Percentiles rank a stretch among this genome's conserved stretches.
phyloP scores from a whole-genome alignment of 1,139 yeast species.

The Blastobotrys illinoisensis region DNA sequence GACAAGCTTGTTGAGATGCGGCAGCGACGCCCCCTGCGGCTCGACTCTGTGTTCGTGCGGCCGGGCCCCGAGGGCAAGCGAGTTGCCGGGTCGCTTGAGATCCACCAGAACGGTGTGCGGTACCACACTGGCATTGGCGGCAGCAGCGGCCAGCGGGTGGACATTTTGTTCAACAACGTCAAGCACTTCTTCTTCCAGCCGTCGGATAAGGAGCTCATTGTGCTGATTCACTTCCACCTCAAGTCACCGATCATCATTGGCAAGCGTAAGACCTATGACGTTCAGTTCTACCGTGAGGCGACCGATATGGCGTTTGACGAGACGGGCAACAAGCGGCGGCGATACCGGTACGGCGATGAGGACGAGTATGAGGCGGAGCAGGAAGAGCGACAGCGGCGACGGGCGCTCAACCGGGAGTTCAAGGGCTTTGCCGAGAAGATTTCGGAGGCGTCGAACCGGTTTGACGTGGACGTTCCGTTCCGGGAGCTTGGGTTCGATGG shows the following conservation, averaged over 20 bases:
- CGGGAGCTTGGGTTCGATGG: constrained; percentile 96
- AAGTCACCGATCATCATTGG: constrained; percentile 94
- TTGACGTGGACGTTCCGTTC: constrained; percentile 91
- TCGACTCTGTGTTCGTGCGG: constrained; percentile 85
- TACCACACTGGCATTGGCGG: constrained; percentile 60
- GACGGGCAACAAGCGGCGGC: constrained; percentile 88
- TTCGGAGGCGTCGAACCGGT: constrained; percentile 77
- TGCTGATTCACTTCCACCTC: constrained; percentile 85
- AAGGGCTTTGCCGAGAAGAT: constrained; percentile 83
- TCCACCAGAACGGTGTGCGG: constrained; percentile 94
- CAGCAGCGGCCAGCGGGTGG: constrained; percentile 72
- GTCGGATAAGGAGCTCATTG: constrained; percentile 90
- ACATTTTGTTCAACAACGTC: constrained; percentile 81
- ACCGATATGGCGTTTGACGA: constrained; percentile 96
- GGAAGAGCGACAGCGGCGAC: constrained; percentile 91
- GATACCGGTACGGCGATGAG: constrained; percentile 94
- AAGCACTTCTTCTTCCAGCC: constrained; percentile 95
- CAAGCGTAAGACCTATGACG: constrained; percentile 90
- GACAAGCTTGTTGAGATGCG: constrained; percentile 79
- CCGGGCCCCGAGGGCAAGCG: constrained; percentile 97
- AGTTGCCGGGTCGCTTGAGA: constrained; percentile 83
- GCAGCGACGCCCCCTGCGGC: constrained; percentile 73
- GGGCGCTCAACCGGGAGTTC: constrained; percentile 87
- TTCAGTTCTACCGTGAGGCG: constrained; percentile 95
- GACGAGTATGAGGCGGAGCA: constrained; percentile 98